These are phyloP conservation scores for Begonia fuchsioides DNA, from an alignment of 306 rosid species.

Conservation along the genomic window DNA sequence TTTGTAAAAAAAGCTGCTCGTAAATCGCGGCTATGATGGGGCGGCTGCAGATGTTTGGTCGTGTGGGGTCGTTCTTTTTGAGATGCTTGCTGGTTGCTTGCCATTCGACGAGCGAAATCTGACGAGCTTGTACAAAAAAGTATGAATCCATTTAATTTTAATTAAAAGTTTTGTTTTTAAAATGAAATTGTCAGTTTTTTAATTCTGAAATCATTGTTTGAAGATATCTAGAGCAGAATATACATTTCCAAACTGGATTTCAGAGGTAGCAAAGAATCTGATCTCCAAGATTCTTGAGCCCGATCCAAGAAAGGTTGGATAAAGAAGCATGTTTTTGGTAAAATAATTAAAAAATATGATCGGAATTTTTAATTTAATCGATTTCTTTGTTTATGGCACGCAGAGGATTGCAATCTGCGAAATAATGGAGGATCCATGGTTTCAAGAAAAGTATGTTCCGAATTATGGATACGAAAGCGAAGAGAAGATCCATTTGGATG, in stretches of 20 bases:
- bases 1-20: conserved; percentile 29
- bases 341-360: neutral
- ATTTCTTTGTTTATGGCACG: neutral
- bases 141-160: conserved; percentile 3
- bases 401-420: conserved; percentile 50
- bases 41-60: conserved; percentile 88
- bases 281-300: conserved; percentile 49
- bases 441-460: conserved; percentile 47
- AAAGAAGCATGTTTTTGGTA: neutral
- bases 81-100: conserved; percentile 53
- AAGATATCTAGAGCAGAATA: conserved; percentile 61
- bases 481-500: conserved; percentile 24
- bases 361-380: neutral
- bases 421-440: conserved; percentile 56
- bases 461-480: conserved; percentile 23
- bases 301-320: conserved; percentile 28
- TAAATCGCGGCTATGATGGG: conserved; percentile 48
- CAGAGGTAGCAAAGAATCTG: conserved; percentile 39
- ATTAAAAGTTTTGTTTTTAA: neutral
- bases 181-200: neutral
- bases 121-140: conserved; percentile 49
- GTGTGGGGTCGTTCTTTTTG: conserved; percentile 78
- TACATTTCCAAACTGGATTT: conserved; percentile 50
- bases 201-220: conserved; percentile 12
- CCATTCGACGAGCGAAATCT: conserved; percentile 63